Base-by-base conservation (phyloP, 1,284 basidiomycete genomes). In the Inonotus obliquus region DNA sequence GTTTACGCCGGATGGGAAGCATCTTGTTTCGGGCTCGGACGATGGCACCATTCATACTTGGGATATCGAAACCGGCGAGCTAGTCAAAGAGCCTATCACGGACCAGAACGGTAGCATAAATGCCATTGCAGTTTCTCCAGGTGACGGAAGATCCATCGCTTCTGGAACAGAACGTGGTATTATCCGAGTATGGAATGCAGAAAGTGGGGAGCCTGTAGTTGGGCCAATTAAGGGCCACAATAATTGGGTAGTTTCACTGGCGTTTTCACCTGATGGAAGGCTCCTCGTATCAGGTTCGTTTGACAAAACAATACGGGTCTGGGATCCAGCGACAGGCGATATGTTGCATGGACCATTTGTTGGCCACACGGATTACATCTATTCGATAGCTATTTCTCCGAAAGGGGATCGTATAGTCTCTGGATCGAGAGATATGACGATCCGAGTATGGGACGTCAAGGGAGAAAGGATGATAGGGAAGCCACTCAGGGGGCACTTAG, bases 241-340 rank as follows among this genome's bases (percentile, higher is more conserved):
- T 65, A 88, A 92, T 70, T 91, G 96, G 74, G 92, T 99, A 44
- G 98, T 98, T 71, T 87, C 90, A 0, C 89, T 98, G 21, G 94
- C 94, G 0, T 98, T 58, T 23, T 62, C 60, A 1, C 19, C 94
- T 66, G 94, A 98, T 70, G 96, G 96, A 1, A 76, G 85, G 25
- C 79, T 85, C 23, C 83, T 98, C 35, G 94, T 90, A 0, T 93
- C 92, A 4, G 96, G 96, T 2, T 92, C 91, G 47, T 77, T 97
- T 68, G 94, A 97, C 69, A 94, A 92, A n/a, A 95, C 91, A 0
- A 92, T 98, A 7, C 80, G 94, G 7, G 84, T 97, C 1, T 96
- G 94, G 94, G 85, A 89, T 67, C 55, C 21, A 5, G 11, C 29
- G 4, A 57, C 47, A 2, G 41, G 29, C 35, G 6, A 2, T 52